Conservation (phyloP, 2,329 filamentous ascomycete species). For the Calonectria pseudoturangicola region DNA sequence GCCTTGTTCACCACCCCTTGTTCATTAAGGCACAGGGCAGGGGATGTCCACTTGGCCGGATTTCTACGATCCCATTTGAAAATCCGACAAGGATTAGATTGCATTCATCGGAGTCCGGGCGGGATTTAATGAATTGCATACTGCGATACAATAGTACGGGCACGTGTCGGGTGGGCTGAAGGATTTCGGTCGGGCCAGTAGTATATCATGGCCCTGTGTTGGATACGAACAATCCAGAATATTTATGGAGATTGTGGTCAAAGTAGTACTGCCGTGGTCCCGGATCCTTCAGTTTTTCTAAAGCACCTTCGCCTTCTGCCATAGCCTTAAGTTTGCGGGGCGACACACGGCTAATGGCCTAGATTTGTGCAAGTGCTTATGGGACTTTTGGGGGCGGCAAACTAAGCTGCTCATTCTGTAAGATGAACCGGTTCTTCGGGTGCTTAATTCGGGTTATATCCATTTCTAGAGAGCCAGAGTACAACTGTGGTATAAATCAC, state of each 20-base stretch:
- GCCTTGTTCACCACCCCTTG: not conserved
- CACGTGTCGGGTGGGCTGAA: not conserved
- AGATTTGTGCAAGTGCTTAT: conserved; percentile 13
- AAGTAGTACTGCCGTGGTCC: not conserved
- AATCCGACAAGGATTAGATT: conserved; percentile 8
- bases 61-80: not conserved
- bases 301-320: not conserved
- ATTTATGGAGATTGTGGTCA: not conserved
- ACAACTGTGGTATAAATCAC: not conserved
- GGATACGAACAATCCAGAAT: conserved; percentile 6
- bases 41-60: not conserved
- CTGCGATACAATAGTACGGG: not conserved
- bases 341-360: not conserved
- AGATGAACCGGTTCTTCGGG: not conserved
- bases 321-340: conserved; percentile 15
- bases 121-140: not conserved
- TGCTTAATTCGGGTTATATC: not conserved
- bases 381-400: conserved; percentile 2
- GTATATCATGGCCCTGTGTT: not conserved
- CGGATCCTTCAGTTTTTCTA: conserved; percentile 5
- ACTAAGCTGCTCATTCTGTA: conserved; percentile 15
- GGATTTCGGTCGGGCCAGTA: not conserved
- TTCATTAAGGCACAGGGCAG: conserved; percentile 14
- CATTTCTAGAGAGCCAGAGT: no score
- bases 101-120: not conserved